Evolutionary conservation across 441 rosid genomes (phyloP).

Genomic region (Euphorbia neoarborescens): DNA sequence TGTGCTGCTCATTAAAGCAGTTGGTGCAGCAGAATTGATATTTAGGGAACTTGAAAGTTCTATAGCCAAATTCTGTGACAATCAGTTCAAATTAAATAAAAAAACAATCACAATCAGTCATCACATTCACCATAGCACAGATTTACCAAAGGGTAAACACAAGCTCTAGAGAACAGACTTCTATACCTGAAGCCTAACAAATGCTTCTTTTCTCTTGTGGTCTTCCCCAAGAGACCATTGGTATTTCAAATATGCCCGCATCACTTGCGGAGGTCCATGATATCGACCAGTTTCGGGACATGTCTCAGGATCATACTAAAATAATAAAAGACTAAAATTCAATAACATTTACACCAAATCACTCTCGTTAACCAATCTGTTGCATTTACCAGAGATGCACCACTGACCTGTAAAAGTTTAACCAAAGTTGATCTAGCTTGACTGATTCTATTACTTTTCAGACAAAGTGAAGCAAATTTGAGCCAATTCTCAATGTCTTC

Average conservation of each 20-base stretch:
- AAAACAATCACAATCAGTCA: slow-evolving; percentile 10
- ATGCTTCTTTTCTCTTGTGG: slow-evolving; percentile 88
- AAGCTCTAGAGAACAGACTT: slow-evolving; percentile 16
- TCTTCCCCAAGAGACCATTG: slow-evolving; percentile 99
- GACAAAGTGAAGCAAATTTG: slow-evolving; percentile 90
- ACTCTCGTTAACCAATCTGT: slow-evolving; percentile 1
- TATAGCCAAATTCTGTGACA: slow-evolving; percentile 56
- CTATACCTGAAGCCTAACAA: slow-evolving; percentile 69
- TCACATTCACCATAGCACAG: background rate
- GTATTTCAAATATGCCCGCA: slow-evolving; percentile 86
- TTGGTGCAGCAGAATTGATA: slow-evolving; percentile 46
- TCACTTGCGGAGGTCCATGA: slow-evolving; percentile 96
- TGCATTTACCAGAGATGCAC: slow-evolving; percentile 14
- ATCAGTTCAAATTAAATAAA: slow-evolving; percentile 21
- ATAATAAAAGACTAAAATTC: slow-evolving; percentile 19
- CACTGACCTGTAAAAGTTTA: slow-evolving; percentile 73
- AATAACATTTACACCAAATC: slow-evolving; percentile 3
- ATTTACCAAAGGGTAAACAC: background rate
- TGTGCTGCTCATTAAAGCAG: slow-evolving; percentile 42
- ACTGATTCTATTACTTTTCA: slow-evolving; percentile 82
- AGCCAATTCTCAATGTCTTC: slow-evolving; percentile 97
- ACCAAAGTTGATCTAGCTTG: slow-evolving; percentile 96
- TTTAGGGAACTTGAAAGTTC: slow-evolving; percentile 63
- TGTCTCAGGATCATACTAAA: slow-evolving; percentile 94
- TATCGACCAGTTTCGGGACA: slow-evolving; percentile 64